Conservation (phyloP, 129 eudicot species). For the Silybum marianum region DNA sequence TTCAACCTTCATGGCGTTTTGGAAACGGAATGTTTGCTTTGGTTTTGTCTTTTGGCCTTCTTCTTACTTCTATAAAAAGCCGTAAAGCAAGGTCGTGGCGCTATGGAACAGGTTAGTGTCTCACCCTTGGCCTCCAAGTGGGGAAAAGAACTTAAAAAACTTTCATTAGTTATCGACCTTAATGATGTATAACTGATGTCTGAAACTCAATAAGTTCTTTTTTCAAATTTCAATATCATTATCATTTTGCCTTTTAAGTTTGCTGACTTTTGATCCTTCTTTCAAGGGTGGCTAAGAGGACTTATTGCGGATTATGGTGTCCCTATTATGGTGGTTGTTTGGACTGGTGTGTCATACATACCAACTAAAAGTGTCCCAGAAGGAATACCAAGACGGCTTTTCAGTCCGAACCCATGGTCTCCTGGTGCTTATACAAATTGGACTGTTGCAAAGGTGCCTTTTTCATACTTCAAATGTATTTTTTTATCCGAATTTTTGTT, state of each 20-base stretch:
- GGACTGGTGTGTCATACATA: constrained; percentile 93
- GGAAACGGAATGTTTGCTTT: constrained; percentile 99
- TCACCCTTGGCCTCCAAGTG: not conserved
- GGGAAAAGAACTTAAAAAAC: not conserved
- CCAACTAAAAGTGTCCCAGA: constrained; percentile 82
- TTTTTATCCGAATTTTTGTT: not conserved
- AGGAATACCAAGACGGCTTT: constrained; percentile 93
- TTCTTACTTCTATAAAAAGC: constrained; percentile 81
- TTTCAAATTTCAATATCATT: not conserved
- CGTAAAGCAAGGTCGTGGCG: constrained; percentile 99
- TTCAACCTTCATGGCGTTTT: constrained; percentile 92
- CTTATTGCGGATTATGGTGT: constrained; percentile 96
- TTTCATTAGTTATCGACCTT: not conserved
- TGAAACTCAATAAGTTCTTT: not conserved
- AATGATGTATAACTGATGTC: not conserved
- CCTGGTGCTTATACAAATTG: constrained; percentile 94
- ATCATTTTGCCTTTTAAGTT: not conserved
- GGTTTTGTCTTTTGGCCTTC: constrained; percentile 94
- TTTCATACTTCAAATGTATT: not conserved
- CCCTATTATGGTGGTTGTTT: constrained; percentile 90
- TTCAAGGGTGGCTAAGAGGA: constrained; percentile 89
- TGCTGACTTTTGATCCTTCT: constrained; percentile 21
- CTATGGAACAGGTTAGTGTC: constrained; percentile 75
- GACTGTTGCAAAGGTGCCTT: constrained; percentile 89
- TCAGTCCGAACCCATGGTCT: constrained; percentile 99